Percentiles rank a stretch among this genome's conserved stretches.
Conservation (phyloP, 106 monocot species). For the Cymbidium sinense region DNA sequence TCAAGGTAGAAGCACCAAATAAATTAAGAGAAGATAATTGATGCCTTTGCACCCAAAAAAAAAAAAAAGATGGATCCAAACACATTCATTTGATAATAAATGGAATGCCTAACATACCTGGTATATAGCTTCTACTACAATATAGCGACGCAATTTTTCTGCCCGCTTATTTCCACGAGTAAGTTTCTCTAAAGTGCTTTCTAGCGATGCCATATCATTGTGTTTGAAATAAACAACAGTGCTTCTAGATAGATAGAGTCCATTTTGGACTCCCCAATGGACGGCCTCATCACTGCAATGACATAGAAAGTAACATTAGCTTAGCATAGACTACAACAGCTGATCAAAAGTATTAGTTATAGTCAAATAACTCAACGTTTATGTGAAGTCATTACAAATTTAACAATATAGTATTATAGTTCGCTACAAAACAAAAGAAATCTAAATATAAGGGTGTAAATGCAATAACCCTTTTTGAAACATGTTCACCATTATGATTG, state of each 20-base stretch:
- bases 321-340: neutral
- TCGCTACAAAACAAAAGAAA: neutral
- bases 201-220: constrained; percentile 90
- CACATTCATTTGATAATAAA: neutral
- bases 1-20: neutral
- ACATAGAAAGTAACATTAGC: neutral
- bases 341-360: neutral
- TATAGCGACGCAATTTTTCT: constrained; percentile 74
- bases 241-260: constrained; percentile 88
- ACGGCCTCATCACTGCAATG: constrained; percentile 89
- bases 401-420: too few relatives aligned
- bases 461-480: neutral
- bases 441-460: neutral
- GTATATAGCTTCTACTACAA: constrained; percentile 87
- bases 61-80: neutral
- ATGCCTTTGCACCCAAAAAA: neutral
- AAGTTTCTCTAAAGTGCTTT: constrained; percentile 65
- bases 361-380: neutral
- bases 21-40: neutral
- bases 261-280: constrained; percentile 96
- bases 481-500: neutral
- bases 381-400: neutral
- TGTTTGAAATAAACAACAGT: constrained; percentile 96
- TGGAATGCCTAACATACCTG: constrained; percentile 43
- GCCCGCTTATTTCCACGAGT: constrained; percentile 58